Evolutionary conservation across 169 alveolate species (phyloP).

Genomic region (Plasmodium gallinaceum): DNA sequence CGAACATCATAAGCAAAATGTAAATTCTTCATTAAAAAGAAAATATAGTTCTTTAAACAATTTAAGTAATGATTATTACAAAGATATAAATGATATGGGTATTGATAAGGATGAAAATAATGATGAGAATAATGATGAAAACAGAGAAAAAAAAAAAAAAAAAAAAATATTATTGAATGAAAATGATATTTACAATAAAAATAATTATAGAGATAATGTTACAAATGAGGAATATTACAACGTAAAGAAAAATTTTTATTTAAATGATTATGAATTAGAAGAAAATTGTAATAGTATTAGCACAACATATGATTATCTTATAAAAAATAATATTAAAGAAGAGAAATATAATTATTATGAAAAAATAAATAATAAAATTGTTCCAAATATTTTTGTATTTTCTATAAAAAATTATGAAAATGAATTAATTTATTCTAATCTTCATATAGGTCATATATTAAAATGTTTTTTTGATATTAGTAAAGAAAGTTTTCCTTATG

Average conservation of each 20-base stretch:
- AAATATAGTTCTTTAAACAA: background rate
- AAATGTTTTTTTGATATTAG: slow-evolving; percentile 45
- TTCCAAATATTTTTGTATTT: slow-evolving; percentile 68
- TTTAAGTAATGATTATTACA: background rate
- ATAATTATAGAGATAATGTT: background rate
- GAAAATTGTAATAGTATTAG: background rate
- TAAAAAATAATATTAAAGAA: slow-evolving; percentile 1
- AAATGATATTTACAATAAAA: background rate
- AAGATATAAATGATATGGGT: slow-evolving; percentile 2
- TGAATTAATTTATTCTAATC: slow-evolving; percentile 26
- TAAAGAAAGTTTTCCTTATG: slow-evolving; percentile 62
- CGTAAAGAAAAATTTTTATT: no score
- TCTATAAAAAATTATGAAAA: slow-evolving; percentile 23
- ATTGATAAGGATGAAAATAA: background rate
- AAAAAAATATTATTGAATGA: background rate
- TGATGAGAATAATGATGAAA: background rate
- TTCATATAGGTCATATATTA: slow-evolving; percentile 58
- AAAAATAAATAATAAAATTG: slow-evolving; percentile 38
- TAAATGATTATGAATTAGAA: background rate
- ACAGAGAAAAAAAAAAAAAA: no score
- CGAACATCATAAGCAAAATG: background rate
- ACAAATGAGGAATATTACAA: background rate
- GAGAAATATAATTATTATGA: slow-evolving; percentile 26
- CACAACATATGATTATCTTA: slow-evolving; percentile 12
- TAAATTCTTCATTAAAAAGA: background rate